Base-by-base conservation (phyloP, 305 asterid species). In the Fraxinus xanthoxyloides region DNA sequence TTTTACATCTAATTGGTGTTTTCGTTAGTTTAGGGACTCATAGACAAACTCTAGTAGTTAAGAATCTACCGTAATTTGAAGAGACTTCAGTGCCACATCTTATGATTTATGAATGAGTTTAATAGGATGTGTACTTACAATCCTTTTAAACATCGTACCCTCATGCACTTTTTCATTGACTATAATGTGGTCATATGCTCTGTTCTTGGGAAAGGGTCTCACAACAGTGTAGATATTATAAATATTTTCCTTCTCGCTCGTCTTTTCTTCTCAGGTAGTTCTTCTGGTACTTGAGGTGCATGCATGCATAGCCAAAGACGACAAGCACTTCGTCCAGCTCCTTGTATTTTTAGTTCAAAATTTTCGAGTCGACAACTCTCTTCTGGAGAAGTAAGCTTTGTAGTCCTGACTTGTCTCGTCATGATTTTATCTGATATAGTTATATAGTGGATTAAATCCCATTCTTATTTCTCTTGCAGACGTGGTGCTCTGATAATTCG, bases 211-310 rank as follows among this genome's bases (percentile, higher is more conserved):
- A 24, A 38, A 77, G 61, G 59, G 31, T 65, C 74, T 35, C 65
- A 46, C 48, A 19, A 77, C 32, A 76, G 40, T 32, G 67, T 78
- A 19, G 23, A 67, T 28, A 69, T 74, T 81, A 67, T 78, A 82
- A 78, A 43, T 59, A 67, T 32, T 83, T 77, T 75, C 84, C 82
- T 78, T 34, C 38, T 79, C 46, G 35, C 59, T 48, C 36, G 46
- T 23, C 43, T 36, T 79, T 51, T 56, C 8, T 75, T 67, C 80
- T 23, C 89, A 97, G 99, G 99, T 97, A 35, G 99, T 95, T 82
- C 98, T 97, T 83, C 85, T 95, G 92, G 99, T 90, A 82, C 98
- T 97, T 85, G 97, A 97, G 87, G 98, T 97, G 87, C 99, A 97
- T 83, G 99, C 99, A 28, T 89, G 98, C 90, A 95, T 97, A 75